Conservation (phyloP, 306 rosid species). For the Cicer judaicum region DNA sequence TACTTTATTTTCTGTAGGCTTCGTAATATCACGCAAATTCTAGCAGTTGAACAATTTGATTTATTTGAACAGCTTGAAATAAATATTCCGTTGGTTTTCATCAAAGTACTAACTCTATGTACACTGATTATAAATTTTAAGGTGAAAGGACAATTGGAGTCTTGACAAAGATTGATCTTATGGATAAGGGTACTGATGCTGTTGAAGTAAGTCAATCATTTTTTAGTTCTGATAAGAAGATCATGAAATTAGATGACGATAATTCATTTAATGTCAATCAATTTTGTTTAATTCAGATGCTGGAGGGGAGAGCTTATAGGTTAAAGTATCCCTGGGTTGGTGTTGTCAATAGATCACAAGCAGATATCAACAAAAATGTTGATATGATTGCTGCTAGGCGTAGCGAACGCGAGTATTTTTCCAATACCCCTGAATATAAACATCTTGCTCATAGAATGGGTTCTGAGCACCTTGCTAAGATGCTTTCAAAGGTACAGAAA, state of each 20-base stretch:
- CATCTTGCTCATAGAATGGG: slow-evolving; percentile 95
- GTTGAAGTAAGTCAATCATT: slow-evolving; percentile 71
- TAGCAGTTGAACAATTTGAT: slow-evolving; percentile 15
- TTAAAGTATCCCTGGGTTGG: slow-evolving; percentile 94
- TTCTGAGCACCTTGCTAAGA: slow-evolving; percentile 91
- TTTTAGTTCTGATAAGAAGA: slow-evolving; percentile 21
- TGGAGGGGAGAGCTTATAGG: slow-evolving; percentile 83
- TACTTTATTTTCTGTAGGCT: slow-evolving; percentile 26
- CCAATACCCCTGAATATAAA: slow-evolving; percentile 82
- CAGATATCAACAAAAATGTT: slow-evolving; percentile 89
- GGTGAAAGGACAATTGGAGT: slow-evolving; percentile 98
- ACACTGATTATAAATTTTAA: slow-evolving; percentile 44
- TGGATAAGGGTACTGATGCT: slow-evolving; percentile 99
- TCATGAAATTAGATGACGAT: slow-evolving; percentile 2
- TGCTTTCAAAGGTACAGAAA: slow-evolving; percentile 81
- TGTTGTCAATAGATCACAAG: slow-evolving; percentile 91
- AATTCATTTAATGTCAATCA: slow-evolving; percentile 13
- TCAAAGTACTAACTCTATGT: slow-evolving; percentile 34
- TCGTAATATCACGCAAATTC: slow-evolving; percentile 16
- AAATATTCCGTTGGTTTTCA: slow-evolving; percentile 3
- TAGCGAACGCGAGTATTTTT: slow-evolving; percentile 84
- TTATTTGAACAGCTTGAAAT: slow-evolving; percentile 28
- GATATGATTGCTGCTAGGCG: slow-evolving; percentile 99
- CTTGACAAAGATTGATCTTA: slow-evolving; percentile 94
- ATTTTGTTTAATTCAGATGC: slow-evolving; percentile 56